Conservation (phyloP, 257 asterid species). For the Lycium barbarum region DNA sequence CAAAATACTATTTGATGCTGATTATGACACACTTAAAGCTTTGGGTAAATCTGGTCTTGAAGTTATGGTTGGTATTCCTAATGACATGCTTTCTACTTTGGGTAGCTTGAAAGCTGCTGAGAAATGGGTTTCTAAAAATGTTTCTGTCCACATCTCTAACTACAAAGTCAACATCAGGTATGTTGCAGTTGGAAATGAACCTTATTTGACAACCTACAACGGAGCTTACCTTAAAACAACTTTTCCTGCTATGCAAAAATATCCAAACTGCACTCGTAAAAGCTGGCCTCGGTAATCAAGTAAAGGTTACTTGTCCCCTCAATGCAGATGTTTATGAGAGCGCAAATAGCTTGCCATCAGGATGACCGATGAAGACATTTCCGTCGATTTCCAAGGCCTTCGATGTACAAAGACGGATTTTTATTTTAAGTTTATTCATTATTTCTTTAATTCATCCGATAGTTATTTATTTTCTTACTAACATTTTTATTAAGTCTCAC, state of each 20-base stretch:
- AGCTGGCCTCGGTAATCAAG: slow-evolving; percentile 51
- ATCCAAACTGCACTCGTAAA: slow-evolving; percentile 57
- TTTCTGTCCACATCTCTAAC: slow-evolving; percentile 57
- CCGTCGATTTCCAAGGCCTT: too few relatives aligned
- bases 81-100: slow-evolving; percentile 69
- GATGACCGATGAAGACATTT: too few relatives aligned
- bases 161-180: slow-evolving; percentile 78
- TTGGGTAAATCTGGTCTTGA: slow-evolving; percentile 72
- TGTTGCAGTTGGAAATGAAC: slow-evolving; percentile 73
- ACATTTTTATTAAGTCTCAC: too few relatives aligned
- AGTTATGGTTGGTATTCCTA: slow-evolving; percentile 96
- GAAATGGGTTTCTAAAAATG: slow-evolving; percentile 78
- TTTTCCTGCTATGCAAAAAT: slow-evolving; percentile 56
- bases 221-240: slow-evolving; percentile 63
- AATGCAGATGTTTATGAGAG: slow-evolving; percentile 63
- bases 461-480: too few relatives aligned
- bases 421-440: too few relatives aligned
- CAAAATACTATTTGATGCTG: slow-evolving; percentile 89
- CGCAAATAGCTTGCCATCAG: slow-evolving; percentile 48
- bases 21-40: slow-evolving; percentile 74
- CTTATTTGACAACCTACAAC: slow-evolving; percentile 63
- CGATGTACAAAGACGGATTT: too few relatives aligned
- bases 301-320: slow-evolving; percentile 63
- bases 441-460: too few relatives aligned
- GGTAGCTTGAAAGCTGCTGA: slow-evolving; percentile 75